phyloP scores from a whole-genome alignment of 331 rosid genomes.

The Prunus yedoensis region DNA sequence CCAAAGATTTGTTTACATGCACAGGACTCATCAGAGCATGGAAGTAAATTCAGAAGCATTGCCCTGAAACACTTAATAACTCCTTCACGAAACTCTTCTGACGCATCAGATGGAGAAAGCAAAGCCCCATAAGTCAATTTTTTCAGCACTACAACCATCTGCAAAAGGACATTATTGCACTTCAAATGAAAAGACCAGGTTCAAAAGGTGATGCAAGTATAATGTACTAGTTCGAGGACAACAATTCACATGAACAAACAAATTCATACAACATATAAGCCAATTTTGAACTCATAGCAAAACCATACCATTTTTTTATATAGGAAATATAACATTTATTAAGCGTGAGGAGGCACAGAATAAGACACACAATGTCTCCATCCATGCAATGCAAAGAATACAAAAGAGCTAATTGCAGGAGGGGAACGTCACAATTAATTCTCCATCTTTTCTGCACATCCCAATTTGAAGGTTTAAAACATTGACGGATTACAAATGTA shows the following conservation, averaged over 20 bases:
- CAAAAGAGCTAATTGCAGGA: not conserved
- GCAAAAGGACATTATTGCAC: slow-evolving; percentile 36
- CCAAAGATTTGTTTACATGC: slow-evolving; percentile 56
- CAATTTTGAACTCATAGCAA: not conserved
- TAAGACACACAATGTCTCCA: not conserved
- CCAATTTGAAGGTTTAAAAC: not conserved
- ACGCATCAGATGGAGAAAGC: slow-evolving; percentile 83
- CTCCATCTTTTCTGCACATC: slow-evolving; percentile 1
- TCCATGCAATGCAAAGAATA: not conserved
- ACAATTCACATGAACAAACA: not conserved
- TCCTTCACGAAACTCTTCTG: slow-evolving; percentile 99
- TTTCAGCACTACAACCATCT: slow-evolving; percentile 90
- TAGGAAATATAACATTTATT: not conserved
- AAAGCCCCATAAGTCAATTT: slow-evolving; percentile 90
- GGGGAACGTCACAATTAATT: not conserved
- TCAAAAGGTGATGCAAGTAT: not conserved
- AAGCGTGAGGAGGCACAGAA: not conserved
- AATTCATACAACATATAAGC: not conserved
- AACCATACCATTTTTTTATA: not conserved
- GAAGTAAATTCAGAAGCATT: slow-evolving; percentile 54
- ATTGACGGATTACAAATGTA: too few relatives aligned
- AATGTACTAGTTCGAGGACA: not conserved
- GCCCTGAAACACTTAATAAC: slow-evolving; percentile 72
- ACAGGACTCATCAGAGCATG: slow-evolving; percentile 64
- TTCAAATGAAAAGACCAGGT: slow-evolving; percentile 9